A percentile compares a stretch with the other conserved stretches of the same genome.
These are phyloP conservation scores for Lactarius akahatsu DNA, from an alignment of 768 basidiomycete species.

Conservation along the genomic window DNA sequence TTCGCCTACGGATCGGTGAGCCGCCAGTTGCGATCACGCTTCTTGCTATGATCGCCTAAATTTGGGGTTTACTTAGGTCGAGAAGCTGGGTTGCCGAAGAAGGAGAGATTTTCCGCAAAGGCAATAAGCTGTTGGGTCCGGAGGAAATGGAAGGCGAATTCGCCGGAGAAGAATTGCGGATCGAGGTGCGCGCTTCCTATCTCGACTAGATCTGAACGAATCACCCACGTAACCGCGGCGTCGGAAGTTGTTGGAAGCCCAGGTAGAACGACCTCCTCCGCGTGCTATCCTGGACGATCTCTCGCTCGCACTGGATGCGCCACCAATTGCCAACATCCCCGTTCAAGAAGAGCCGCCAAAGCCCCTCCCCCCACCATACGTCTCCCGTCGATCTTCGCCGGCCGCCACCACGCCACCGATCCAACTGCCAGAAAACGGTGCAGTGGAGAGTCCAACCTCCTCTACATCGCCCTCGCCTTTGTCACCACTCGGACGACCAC, in stretches of 20 bases:
- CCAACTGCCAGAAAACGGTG: not conserved
- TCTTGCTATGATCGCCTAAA: not conserved
- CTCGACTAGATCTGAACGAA: constrained; percentile 6
- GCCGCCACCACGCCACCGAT: constrained; percentile 30
- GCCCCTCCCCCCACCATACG: constrained; percentile 56
- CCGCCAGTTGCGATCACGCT: not conserved
- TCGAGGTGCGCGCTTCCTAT: constrained; percentile 51
- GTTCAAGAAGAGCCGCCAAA: constrained; percentile 37
- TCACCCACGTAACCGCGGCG: not conserved
- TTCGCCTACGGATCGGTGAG: constrained; percentile 29
- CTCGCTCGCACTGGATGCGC: constrained; percentile 29
- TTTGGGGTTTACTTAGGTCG: constrained; percentile 47
- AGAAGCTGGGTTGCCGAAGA: constrained; percentile 89
- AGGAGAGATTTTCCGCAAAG: constrained; percentile 94
- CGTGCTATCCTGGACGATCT: constrained; percentile 64
- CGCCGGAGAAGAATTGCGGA: constrained; percentile 83
- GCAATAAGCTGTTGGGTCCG: constrained; percentile 70
- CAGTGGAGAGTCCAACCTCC: constrained; percentile 8
- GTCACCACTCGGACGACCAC: constrained; percentile 16
- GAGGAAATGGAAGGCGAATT: constrained; percentile 91
- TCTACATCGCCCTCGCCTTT: constrained; percentile 4
- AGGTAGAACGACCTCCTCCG: constrained; percentile 83
- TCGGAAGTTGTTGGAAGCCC: constrained; percentile 72
- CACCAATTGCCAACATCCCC: constrained; percentile 21
- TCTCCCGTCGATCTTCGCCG: constrained; percentile 55